A percentile compares a stretch with the other conserved stretches of the same genome.
These are phyloP conservation scores for Podaxis sp. DNA, from an alignment of 768 basidiomycete species.

Conservation along the genomic window DNA sequence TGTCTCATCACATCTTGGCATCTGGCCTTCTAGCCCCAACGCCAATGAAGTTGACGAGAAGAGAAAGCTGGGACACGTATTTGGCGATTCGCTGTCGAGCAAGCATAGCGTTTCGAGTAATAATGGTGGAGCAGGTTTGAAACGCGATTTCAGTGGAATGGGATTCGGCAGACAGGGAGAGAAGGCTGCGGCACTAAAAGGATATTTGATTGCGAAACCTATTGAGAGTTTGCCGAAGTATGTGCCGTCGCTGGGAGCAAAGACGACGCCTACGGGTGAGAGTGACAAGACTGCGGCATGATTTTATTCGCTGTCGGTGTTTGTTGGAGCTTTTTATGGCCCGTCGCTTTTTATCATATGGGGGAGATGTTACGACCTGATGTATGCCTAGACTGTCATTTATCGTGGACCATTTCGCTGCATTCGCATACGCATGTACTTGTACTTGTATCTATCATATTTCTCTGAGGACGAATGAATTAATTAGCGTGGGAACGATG, in stretches of 20 bases:
- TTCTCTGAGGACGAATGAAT: background rate
- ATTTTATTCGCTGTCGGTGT: background rate
- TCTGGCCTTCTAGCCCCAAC: background rate
- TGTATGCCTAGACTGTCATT: background rate
- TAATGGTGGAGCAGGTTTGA: constrained; percentile 37
- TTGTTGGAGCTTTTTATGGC: background rate
- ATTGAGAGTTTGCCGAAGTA: constrained; percentile 28
- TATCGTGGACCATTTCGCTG: background rate
- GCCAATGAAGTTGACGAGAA: constrained; percentile 7
- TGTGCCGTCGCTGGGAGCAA: background rate
- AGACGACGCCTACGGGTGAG: background rate
- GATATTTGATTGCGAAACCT: constrained; percentile 35
- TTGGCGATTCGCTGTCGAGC: constrained; percentile 7
- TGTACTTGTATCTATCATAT: background rate
- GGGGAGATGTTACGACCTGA: background rate
- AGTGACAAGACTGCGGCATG: background rate
- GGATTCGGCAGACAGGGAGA: constrained; percentile 85
- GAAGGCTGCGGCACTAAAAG: constrained; percentile 69
- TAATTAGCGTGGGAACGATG: background rate
- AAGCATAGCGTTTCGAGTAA: constrained; percentile 15
- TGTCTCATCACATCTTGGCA: constrained; percentile 4
- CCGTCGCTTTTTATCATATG: background rate
- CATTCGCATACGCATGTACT: background rate
- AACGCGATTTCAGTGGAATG: constrained; percentile 9
- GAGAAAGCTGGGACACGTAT: constrained; percentile 11